Evolutionary conservation across 257 asterid species (phyloP), one percentile per base, ranked within the genome.

Genomic region (Craterostigma plantagineum): DNA sequence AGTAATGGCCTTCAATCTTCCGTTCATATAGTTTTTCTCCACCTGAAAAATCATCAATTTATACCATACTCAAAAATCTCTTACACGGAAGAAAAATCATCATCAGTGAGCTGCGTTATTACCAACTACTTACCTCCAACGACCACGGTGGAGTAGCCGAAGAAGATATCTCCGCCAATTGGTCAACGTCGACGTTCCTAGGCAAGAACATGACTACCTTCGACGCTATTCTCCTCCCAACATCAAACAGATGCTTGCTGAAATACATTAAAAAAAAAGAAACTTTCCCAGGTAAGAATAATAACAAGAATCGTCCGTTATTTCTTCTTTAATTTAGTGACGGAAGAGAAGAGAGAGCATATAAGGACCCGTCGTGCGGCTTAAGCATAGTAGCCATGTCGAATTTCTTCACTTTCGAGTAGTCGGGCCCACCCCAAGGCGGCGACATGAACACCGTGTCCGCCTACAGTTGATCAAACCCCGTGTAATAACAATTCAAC

Each of bases 341-440:
- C n/a, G n/a, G n/a, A n/a, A n/a, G n/a, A n/a, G n/a, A n/a, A 18
- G 18, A 34, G 37, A 16, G 11, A 38, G 55, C n/a, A n/a, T n/a
- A 49, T 47, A 35, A 49, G 42, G 72, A 87, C 98, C 98, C 98
- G n/a, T 77, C 75, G 45, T 46, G 70, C 12, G 98, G 95, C 75
- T 59, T 72, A 46, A 83, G 93, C 98, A 90, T 90, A 36, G 65
- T 62, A 55, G 60, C 60, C 51, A 90, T 68, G 57, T 83, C 92
- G 40, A 76, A 83, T 53, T 49, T 73, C 61, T 68, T 52, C 40
- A 66, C 86, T 69, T 73, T 83, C 48, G 71, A 42, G 61, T 90
- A 90, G 59, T 66, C 79, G 35, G 95, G 98, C 54, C 98, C 98
- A 33, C 98, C 98, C 94, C 95, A 90, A 9, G 98, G 98, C 11